Evolutionary conservation across 176 grass and related monocot genomes (phyloP), one percentile per base, ranked within the genome.

Genomic region (Oryza australiensis): DNA sequence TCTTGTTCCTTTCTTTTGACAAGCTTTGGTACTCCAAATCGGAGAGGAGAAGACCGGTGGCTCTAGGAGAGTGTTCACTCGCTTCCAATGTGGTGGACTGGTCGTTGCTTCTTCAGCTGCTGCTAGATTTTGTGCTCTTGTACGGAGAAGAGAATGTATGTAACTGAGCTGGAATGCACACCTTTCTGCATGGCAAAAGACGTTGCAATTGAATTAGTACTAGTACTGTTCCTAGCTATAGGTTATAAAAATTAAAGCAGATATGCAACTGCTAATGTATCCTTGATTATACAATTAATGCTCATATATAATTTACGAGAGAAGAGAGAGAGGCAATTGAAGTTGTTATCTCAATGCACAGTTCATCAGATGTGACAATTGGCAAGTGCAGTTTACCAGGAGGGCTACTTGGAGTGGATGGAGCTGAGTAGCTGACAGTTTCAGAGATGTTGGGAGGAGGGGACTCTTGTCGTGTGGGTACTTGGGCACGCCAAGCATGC

Each of bases 101-200:
- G 65, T 84, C 78, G 82, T 77, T 77, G 77, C 43, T 30, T 53
- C 84, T 53, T 73, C 28, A 65, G 42, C 55, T 82, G 55, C 45
- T 76, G 45, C 77, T 82, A 70, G 79, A 90, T 86, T 30, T 89
- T 82, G 83, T 60, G 79, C 74, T 24, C 76, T 27, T 73, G 87
- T 82, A 79, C 76, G 32, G 51, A 38, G 34, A 40, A 43, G 57
- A 62, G 78, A 69, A 66, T 72, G 26, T n/a, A 66, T 76, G 26
- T 10, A 60, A 24, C 55, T 67, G 73, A 67, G 45, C 32, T 89
- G 42, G 78, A 64, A 77, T 35, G 57, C 68, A 3, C 81, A 51
- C 22, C 14, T 30, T 74, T 81, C n/a, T 27, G 60, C 81, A 18
- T 37, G 81, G 70, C 22, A 49, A 33, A 64, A 42, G 41, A 83